Base-by-base conservation (phyloP, 257 asterid genomes). In the Fraxinus excelsior region DNA sequence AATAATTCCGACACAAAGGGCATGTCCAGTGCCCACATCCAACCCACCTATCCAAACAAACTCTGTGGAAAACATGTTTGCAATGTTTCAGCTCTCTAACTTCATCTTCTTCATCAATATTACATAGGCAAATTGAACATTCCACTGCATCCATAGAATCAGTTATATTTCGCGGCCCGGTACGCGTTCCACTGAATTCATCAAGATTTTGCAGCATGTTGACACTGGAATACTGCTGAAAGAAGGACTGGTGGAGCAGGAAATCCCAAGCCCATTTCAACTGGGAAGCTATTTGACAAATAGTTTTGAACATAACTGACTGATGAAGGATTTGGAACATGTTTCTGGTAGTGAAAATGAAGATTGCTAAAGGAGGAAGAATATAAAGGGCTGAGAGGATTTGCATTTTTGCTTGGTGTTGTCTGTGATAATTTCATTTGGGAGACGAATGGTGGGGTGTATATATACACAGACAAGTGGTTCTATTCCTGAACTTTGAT, bases 1-100 rank as follows among this genome's bases (percentile, higher is more conserved):
- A 42, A 9, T 40, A 78, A 60, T 8, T 16, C 18, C 86, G 69
- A 34, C 86, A 82, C 2, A 82, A 68, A 12, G 86, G 86, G 64
- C 84, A 79, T 4, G 81, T 83, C 76, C 46, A 40, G 5, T 66
- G 75, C 19, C 81, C 83, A 42, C 31, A 71, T 13, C 78, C 77
- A 74, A 76, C 37, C 86, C 86, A 79, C 8, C 81, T 79, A 12
- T 83, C 86, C 29, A 82, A 40, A 49, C 86, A 82, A 1, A 34
- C 83, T 70, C 46, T 65, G 23, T 82, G 86, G 21, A 82, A 82
- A 4, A 83, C 1, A 76, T 83, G 86, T 56, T 79, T 71, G 42
- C 84, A 62, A 4, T 23, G 76, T 35, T 37, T 72, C 8, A 82
- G 34, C 7, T 68, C 67, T 76, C 80, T 79, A n/a, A 69, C 72